Evolutionary conservation across 139 green algal species (phyloP).

Genomic region (Chlorella sp.): DNA sequence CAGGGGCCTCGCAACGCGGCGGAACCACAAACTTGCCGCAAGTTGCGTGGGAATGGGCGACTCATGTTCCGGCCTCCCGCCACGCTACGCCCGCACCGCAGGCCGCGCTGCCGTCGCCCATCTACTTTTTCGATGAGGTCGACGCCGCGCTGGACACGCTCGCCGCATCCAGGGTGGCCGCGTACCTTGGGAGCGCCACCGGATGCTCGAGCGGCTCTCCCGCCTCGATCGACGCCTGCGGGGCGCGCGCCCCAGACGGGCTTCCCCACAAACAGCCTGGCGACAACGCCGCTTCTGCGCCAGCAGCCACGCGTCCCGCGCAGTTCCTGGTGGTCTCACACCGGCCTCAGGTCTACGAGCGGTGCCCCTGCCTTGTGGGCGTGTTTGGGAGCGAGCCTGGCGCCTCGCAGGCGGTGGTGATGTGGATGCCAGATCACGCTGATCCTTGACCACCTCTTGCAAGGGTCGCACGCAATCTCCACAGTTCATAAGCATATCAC

Average conservation of each 20-base stretch:
- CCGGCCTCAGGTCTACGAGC: conserved; percentile 49
- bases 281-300: no score
- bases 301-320: no score
- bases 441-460: no score
- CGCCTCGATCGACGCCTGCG: no score
- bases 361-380: conserved; percentile 21
- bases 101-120: conserved; percentile 65
- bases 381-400: no score
- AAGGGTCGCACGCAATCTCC: no score
- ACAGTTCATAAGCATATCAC: no score
- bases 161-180: conserved; percentile 44
- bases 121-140: conserved; percentile 86
- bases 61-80: background rate
- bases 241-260: no score
- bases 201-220: no score
- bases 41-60: background rate
- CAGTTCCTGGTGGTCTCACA: conserved; percentile 79
- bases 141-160: conserved; percentile 57
- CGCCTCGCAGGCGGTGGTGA: no score
- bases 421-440: no score
- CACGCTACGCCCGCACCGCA: conserved; percentile 38
- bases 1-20: background rate
- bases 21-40: background rate
- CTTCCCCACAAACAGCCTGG: no score
- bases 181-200: conserved; percentile 55